Base-by-base conservation (phyloP, 257 asterid genomes). In the Solanum pimpinellifolium region DNA sequence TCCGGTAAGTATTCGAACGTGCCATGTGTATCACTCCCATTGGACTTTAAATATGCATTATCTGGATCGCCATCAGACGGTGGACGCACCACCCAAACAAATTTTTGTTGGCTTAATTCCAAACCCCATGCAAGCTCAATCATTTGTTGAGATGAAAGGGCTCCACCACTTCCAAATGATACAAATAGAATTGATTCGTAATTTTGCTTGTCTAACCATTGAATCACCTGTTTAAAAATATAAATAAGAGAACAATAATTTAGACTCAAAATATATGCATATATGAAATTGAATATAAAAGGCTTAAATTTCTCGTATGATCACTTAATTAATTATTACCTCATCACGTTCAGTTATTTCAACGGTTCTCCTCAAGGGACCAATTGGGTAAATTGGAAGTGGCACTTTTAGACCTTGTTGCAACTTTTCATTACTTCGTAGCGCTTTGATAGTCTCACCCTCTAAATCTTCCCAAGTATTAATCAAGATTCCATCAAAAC, bases 391-490 rank as follows among this genome's bases (percentile, higher is more conserved):
- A 35, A 89, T 83, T 0, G 90, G 83, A 73, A 75, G 39, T 15
- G 90, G 87, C 20, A 21, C 42, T 1, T 83, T 86, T 8, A 62
- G 46, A 3, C 60, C 6, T 4, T 25, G n/a, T 9, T 25, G 29
- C 21, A 85, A 46, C 23, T 23, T 62, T 11, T 81, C 29, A 31
- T 89, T 86, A 37, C 78, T 87, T 31, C 69, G 66, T 25, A 87
- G 75, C 15, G 90, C 87, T 62, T 85, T 41, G 7, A 89, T 46
- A 11, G 88, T 21, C 4, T 9, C 76, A 4, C 68, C 37, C 39
- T 89, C 91, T 18, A 89, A 14, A 52, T 77, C 88, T 18, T 87
- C 87, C 88, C 88, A 87, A 5, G 91, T 87, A 39, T 89, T 89
- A 25, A 83, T 20, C 78, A 89, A 59, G 3, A 89, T 56, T 7